Conservation (phyloP, 2,329 filamentous ascomycete species). For the Aureobasidium sp. region DNA sequence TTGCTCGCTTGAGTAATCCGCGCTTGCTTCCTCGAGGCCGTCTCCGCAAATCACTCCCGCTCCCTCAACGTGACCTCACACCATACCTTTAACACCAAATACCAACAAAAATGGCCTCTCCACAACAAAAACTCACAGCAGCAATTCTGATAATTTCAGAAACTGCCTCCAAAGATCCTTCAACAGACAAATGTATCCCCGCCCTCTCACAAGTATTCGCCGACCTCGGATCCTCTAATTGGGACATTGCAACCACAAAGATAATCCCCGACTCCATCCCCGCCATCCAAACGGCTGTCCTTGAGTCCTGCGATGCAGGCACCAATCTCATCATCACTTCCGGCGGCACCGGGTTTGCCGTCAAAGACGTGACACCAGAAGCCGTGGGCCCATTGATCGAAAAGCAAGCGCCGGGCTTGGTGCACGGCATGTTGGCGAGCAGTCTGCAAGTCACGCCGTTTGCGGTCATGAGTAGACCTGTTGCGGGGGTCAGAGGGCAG, state of each 20-base stretch:
- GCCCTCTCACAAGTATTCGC: conserved; percentile 62
- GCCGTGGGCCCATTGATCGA: conserved; percentile 74
- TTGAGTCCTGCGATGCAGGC: conserved; percentile 39
- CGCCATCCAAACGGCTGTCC: conserved; percentile 68
- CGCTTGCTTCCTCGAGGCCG: background rate
- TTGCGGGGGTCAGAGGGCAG: conserved; percentile 76
- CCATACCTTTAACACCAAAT: background rate
- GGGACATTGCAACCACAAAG: conserved; percentile 60
- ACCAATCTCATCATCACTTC: conserved; percentile 79
- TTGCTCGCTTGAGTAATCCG: background rate
- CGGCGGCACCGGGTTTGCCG: conserved; percentile 87
- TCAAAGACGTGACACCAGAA: conserved; percentile 81
- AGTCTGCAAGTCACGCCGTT: conserved; percentile 87
- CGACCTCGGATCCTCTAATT: conserved; percentile 52
- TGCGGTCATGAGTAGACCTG: conserved; percentile 91
- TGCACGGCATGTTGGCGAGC: conserved; percentile 87
- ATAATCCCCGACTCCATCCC: conserved; percentile 74
- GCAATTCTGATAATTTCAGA: conserved; percentile 86
- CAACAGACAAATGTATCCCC: conserved; percentile 66
- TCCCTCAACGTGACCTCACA: background rate
- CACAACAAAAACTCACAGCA: conserved; percentile 53
- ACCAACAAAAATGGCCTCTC: background rate
- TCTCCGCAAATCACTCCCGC: background rate
- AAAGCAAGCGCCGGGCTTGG: conserved; percentile 78
- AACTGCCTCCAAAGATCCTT: conserved; percentile 72